These are phyloP conservation scores for Crithidia fasciculata DNA, from an alignment of 208 protist genomes.

Conservation along the genomic window DNA sequence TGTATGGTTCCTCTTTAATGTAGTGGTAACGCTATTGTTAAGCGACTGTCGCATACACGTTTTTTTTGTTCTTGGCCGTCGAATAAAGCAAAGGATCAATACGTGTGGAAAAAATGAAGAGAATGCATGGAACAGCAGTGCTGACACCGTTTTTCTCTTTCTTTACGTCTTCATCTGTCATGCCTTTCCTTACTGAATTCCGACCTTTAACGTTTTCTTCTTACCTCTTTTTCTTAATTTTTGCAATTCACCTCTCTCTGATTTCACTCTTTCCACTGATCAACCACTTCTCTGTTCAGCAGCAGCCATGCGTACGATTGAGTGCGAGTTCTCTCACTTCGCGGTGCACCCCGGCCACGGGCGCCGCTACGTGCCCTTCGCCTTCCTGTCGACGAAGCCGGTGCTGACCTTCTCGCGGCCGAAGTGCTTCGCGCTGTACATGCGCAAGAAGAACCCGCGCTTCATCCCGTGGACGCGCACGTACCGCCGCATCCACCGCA, in stretches of 20 bases:
- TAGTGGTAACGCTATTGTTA: no score
- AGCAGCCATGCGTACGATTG: constrained; percentile 86
- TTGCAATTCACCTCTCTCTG: background rate
- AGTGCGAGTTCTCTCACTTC: constrained; percentile 94
- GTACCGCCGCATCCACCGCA: constrained; percentile 94
- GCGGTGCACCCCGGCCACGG: constrained; percentile 94
- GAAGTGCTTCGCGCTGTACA: constrained; percentile 93
- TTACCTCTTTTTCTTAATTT: background rate
- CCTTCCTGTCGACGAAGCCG: constrained; percentile 94
- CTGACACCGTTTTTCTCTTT: background rate
- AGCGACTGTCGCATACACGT: no score
- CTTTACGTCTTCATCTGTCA: background rate
- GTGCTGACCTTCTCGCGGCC: constrained; percentile 92
- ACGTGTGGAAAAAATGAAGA: no score
- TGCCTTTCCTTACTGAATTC: no score
- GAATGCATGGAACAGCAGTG: no score
- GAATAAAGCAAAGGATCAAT: no score
- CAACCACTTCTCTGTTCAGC: constrained; percentile 13
- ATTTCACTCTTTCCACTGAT: constrained; percentile 7
- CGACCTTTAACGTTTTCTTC: no score
- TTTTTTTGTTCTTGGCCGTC: no score
- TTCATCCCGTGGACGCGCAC: constrained; percentile 93
- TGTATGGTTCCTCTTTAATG: background rate
- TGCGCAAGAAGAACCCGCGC: constrained; percentile 95
- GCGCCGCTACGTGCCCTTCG: constrained; percentile 93